A percentile compares a stretch with the other conserved stretches of the same genome.
Evolutionary conservation across 352 stramenopile species (phyloP).

Genomic region (Phytophthora sojae): DNA sequence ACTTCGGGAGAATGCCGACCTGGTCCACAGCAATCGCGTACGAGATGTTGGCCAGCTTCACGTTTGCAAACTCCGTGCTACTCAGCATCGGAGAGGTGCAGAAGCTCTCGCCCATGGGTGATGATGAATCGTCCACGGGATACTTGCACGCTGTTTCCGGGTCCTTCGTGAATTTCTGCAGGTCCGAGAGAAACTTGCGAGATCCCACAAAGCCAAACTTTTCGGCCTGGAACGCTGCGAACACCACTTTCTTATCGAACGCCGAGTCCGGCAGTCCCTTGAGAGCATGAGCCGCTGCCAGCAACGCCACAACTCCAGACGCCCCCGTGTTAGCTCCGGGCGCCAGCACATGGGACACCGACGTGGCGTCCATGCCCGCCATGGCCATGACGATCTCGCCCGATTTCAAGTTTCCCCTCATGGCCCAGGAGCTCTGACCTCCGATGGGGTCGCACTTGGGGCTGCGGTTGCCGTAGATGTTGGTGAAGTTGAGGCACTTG

Average conservation of each 20-base stretch:
- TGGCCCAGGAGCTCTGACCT: conserved; percentile 75
- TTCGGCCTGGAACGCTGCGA: conserved; percentile 83
- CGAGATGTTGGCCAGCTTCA: conserved; percentile 67
- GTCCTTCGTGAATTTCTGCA: conserved; percentile 63
- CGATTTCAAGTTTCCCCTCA: conserved; percentile 60
- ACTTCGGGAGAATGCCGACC: conserved; percentile 62
- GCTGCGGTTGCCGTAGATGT: conserved; percentile 69
- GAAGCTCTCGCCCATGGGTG: conserved; percentile 65
- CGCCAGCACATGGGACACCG: conserved; percentile 73
- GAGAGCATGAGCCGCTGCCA: conserved; percentile 75
- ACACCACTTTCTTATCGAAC: conserved; percentile 82
- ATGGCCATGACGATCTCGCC: conserved; percentile 76
- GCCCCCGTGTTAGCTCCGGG: conserved; percentile 79
- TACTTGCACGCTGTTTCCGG: conserved; percentile 53
- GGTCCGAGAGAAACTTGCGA: conserved; percentile 75
- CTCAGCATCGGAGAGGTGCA: conserved; percentile 78
- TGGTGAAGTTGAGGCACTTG: conserved; percentile 77
- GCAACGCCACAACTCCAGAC: conserved; percentile 77
- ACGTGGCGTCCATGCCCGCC: conserved; percentile 80
- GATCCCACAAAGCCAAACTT: conserved; percentile 88
- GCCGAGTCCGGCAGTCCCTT: conserved; percentile 66
- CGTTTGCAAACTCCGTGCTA: conserved; percentile 63
- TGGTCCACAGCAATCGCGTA: conserved; percentile 85
- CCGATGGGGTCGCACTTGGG: conserved; percentile 85
- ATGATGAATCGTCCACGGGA: conserved; percentile 54